Evolutionary conservation across 2,329 filamentous ascomycete species (phyloP).

Genomic region (Colletotrichum gloeosporioides): DNA sequence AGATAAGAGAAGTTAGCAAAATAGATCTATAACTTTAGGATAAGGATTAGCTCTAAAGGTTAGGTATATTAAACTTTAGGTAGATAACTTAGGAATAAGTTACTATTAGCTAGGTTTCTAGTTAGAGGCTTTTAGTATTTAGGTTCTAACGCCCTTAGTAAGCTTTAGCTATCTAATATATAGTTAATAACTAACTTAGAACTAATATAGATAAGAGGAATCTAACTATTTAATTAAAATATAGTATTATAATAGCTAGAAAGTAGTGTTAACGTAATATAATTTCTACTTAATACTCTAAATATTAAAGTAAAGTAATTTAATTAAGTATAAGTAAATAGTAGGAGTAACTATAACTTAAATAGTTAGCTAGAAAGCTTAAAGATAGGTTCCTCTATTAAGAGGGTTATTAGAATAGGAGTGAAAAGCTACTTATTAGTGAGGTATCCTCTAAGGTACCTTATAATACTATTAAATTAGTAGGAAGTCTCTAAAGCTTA

Average conservation of each 20-base stretch:
- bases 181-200: not conserved
- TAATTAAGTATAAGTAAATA: no score
- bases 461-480: slow-evolving; percentile 29
- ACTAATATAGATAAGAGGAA: not conserved
- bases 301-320: no score
- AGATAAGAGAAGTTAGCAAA: no score
- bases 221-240: not conserved
- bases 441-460: no score
- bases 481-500: not conserved
- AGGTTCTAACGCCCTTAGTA: not conserved
- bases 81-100: slow-evolving; percentile 38
- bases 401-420: not conserved
- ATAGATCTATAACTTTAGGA: no score
- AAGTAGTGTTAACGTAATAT: slow-evolving; percentile 1
- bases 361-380: no score
- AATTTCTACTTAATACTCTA: no score
- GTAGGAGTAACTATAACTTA: no score
- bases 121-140: not conserved
- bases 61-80: slow-evolving; percentile 1
- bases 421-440: not conserved
- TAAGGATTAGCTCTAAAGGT: slow-evolving; percentile 27
- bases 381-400: no score
- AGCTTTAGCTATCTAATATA: not conserved
- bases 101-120: not conserved
- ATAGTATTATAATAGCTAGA: not conserved